Evolutionary conservation across 108 stramenopile genomes (phyloP), one percentile per base, ranked within the genome.

Genomic region (Mediolabrus comicus): DNA sequence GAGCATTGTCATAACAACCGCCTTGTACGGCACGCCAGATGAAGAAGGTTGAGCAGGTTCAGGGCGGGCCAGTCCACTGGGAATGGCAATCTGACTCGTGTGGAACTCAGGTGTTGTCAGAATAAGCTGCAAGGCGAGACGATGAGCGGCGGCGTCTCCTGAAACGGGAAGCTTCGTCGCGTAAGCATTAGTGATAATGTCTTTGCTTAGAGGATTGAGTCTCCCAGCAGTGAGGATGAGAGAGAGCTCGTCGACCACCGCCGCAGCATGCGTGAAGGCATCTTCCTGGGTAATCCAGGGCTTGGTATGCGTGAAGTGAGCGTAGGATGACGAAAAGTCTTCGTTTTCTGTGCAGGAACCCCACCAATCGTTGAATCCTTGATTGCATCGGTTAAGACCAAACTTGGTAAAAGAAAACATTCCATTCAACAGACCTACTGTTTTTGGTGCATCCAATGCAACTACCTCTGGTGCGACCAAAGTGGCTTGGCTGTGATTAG

Each of bases 51-150:
- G 28, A 9, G 58, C 66, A 25, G 52, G 26, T 10, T 22, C 74
- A 14, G 8, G 60, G 32, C 54, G 57, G 60, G 13, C 65, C 35
- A 35, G 49, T 0, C 61, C 75, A 53, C 70, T 76, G 12, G 39
- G 53, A 19, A 17, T 72, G n/a, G 58, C 72, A 3, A 26, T 66
- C 58, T 56, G 79, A 1, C 84, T 87, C 24, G 74, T 69, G 24
- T 92, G 91, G 53, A 89, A 89, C 62, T 92, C 88, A 9, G 80
- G 86, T n/a, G 85, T 69, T 35, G 73, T 67, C 41, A 82, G 35
- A 19, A 84, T 55, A 10, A 82, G 56, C 39, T 84, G 81, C 59
- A 56, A 60, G 13, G 69, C 67, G 32, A 69, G 65, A n/a, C 76
- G 49, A 49, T 22, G 46, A 49, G 46, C 46, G 22, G 46, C 46